These are phyloP conservation scores for Rhododendron williamsianum DNA, from an alignment of 148 eudicot genomes.

Conservation along the genomic window DNA sequence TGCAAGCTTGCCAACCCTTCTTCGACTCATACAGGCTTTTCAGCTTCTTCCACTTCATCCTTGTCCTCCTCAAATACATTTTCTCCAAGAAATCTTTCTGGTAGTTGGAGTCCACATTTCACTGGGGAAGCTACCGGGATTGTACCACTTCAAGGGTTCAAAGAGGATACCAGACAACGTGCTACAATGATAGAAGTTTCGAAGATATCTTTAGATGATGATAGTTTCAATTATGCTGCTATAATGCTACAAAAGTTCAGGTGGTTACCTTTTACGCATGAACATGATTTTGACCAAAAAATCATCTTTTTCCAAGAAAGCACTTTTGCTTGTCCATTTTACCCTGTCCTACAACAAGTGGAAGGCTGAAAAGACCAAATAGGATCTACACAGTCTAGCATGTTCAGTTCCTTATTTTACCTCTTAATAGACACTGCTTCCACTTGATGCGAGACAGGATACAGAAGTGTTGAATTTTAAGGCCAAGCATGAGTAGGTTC, in stretches of 20 bases:
- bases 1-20: constrained; percentile 37
- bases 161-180: constrained; percentile 25
- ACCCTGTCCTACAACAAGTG: background rate
- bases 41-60: constrained; percentile 39
- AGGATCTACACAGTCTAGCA: background rate
- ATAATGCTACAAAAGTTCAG: constrained; percentile 47
- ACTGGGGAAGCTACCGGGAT: constrained; percentile 21
- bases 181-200: constrained; percentile 32
- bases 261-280: constrained; percentile 10
- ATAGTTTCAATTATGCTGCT: constrained; percentile 42
- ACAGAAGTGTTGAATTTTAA: background rate
- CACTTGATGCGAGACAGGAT: background rate
- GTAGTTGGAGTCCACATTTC: constrained; percentile 38
- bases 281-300: background rate
- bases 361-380: background rate
- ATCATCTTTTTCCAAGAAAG: background rate
- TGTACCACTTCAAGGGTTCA: constrained; percentile 16
- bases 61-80: constrained; percentile 39
- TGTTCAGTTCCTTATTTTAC: background rate
- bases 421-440: background rate
- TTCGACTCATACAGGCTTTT: constrained; percentile 17
- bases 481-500: background rate
- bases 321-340: background rate
- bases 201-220: constrained; percentile 39
- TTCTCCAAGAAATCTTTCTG: constrained; percentile 40